Percentiles rank a stretch among this genome's conserved stretches.
phyloP scores from a whole-genome alignment of 306 rosid genomes.

The Lathyrus oleraceus region DNA sequence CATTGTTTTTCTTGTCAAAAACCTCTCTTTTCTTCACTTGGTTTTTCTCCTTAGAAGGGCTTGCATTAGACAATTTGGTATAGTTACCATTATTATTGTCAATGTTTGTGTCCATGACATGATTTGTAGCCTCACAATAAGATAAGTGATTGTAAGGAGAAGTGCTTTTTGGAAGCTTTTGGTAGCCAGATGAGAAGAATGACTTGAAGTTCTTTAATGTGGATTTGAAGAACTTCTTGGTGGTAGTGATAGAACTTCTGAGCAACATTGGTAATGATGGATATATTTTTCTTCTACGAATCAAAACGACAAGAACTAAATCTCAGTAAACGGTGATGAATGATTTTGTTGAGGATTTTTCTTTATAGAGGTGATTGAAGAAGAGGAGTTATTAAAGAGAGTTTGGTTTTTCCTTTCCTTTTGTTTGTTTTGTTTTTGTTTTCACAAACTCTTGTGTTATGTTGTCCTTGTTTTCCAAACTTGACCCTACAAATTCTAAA shows the following conservation, averaged over 20 bases:
- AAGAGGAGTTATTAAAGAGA: conserved; percentile 56
- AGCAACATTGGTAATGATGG: conserved; percentile 55
- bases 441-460: conserved; percentile 39
- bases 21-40: conserved; percentile 25
- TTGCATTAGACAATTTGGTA: conserved; percentile 31
- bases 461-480: conserved; percentile 40
- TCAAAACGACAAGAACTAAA: background rate
- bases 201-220: conserved; percentile 68
- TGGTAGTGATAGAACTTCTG: conserved; percentile 61
- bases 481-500: conserved; percentile 45
- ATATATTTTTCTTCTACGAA: background rate
- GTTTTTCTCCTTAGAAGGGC: conserved; percentile 29
- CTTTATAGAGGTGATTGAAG: conserved; percentile 45
- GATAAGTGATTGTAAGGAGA: conserved; percentile 40
- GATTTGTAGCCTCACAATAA: conserved; percentile 26
- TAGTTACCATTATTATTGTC: conserved; percentile 33
- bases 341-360: conserved; percentile 46
- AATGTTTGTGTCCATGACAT: conserved; percentile 29
- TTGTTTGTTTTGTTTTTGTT: conserved; percentile 47
- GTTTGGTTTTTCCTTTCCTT: conserved; percentile 38
- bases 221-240: conserved; percentile 76
- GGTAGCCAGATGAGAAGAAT: conserved; percentile 64
- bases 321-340: background rate
- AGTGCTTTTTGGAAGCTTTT: conserved; percentile 71
- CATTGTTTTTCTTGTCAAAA: conserved; percentile 15